Conservation (phyloP, 1,139 yeast genomes). For the Kurtzmaniella natalensis region DNA sequence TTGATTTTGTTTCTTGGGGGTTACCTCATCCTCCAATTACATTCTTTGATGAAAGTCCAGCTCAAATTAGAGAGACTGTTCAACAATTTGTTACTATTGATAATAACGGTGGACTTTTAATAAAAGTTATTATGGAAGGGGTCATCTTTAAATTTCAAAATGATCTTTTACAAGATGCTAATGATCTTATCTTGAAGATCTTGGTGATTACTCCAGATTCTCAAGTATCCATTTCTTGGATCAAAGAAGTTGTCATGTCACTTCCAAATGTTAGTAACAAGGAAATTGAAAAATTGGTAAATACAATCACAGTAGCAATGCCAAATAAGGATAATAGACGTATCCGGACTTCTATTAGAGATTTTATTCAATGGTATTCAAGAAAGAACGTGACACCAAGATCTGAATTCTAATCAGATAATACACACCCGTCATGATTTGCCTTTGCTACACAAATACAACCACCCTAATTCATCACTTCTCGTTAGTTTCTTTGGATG, state of each 20-base stretch:
- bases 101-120: slow-evolving; percentile 56
- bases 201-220: slow-evolving; percentile 47
- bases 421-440: no score
- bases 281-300: slow-evolving; percentile 60
- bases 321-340: slow-evolving; percentile 69
- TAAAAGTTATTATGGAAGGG: slow-evolving; percentile 57
- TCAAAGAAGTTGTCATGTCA: slow-evolving; percentile 47
- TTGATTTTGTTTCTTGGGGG: slow-evolving; percentile 83
- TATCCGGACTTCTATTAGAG: slow-evolving; percentile 64
- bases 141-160: slow-evolving; percentile 67
- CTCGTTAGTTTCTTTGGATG: no score
- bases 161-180: slow-evolving; percentile 71
- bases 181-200: slow-evolving; percentile 67
- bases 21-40: slow-evolving; percentile 77
- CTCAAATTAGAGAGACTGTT: slow-evolving; percentile 47
- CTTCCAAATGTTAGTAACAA: slow-evolving; percentile 64
- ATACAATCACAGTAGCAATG: slow-evolving; percentile 55
- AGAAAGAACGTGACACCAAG: slow-evolving; percentile 69
- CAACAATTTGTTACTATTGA: slow-evolving; percentile 32
- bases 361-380: slow-evolving; percentile 78
- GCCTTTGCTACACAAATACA: no score
- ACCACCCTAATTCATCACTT: no score
- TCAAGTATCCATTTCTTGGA: slow-evolving; percentile 52
- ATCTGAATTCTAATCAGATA: slow-evolving; percentile 24
- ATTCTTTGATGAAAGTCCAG: slow-evolving; percentile 47